Evolutionary conservation across 2,329 filamentous ascomycete species (phyloP).

Genomic region (Cercospora sojina): DNA sequence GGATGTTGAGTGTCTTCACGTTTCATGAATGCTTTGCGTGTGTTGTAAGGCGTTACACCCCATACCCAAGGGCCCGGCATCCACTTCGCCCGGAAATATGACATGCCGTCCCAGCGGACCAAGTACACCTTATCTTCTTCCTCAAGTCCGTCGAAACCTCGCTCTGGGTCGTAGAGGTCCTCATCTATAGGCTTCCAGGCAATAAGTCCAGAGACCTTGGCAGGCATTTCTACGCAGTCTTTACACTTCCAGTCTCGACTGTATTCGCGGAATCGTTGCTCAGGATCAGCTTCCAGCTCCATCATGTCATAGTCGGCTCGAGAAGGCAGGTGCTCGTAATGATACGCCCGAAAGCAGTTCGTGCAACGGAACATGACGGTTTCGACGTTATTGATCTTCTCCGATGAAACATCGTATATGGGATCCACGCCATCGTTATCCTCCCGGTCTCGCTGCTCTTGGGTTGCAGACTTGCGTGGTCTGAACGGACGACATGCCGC

Average conservation of each 20-base stretch:
- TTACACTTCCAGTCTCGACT: slow-evolving; percentile 74
- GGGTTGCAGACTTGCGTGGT: slow-evolving; percentile 66
- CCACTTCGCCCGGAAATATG: slow-evolving; percentile 82
- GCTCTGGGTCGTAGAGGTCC: slow-evolving; percentile 55
- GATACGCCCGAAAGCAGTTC: slow-evolving; percentile 74
- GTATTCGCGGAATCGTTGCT: slow-evolving; percentile 70
- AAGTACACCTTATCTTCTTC: slow-evolving; percentile 90
- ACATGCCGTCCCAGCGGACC: slow-evolving; percentile 78
- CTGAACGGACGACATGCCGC: slow-evolving; percentile 73
- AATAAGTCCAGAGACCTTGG: slow-evolving; percentile 74
- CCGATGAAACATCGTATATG: slow-evolving; percentile 60
- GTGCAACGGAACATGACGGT: slow-evolving; percentile 82
- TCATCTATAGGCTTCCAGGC: slow-evolving; percentile 77
- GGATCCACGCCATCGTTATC: slow-evolving; percentile 80
- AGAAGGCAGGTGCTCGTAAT: slow-evolving; percentile 76
- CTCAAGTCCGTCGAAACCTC: slow-evolving; percentile 55
- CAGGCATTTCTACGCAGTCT: slow-evolving; percentile 64
- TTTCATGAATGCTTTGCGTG: slow-evolving; percentile 75
- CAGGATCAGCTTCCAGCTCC: slow-evolving; percentile 52
- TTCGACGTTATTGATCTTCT: slow-evolving; percentile 70
- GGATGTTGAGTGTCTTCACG: slow-evolving; percentile 63
- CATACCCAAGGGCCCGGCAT: slow-evolving; percentile 86
- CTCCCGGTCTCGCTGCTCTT: slow-evolving; percentile 80
- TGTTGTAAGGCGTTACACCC: slow-evolving; percentile 62
- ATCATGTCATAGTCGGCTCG: slow-evolving; percentile 42